A percentile compares a stretch with the other conserved stretches of the same genome.
These are phyloP conservation scores for Barbarea vulgaris DNA, from an alignment of 345 rosid species.

Conservation along the genomic window DNA sequence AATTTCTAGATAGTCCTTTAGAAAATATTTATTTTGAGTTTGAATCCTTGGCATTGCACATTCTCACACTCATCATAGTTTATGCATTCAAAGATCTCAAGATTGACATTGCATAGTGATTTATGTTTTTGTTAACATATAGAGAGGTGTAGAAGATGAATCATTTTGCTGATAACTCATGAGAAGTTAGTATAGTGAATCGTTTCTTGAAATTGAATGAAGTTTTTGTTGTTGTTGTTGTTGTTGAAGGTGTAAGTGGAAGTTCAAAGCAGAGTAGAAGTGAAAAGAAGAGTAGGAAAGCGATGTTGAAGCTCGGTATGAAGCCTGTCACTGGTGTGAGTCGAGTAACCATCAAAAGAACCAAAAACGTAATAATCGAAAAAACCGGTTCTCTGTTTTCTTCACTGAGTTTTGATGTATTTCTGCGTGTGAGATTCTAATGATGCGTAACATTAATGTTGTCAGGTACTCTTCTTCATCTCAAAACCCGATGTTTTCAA, in stretches of 20 bases:
- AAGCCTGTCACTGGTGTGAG: constrained; percentile 78
- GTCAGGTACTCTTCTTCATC: constrained; percentile 73
- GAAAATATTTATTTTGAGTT: no score
- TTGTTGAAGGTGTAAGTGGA: constrained; percentile 61
- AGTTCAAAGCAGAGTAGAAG: constrained; percentile 85
- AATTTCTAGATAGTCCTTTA: neutral
- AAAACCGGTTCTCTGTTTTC: constrained; percentile 6
- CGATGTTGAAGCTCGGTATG: constrained; percentile 89
- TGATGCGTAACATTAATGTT: neutral
- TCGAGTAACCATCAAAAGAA: constrained; percentile 83
- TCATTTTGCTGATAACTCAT: neutral
- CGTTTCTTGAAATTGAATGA: neutral
- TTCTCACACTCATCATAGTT: neutral
- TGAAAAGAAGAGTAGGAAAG: constrained; percentile 87
- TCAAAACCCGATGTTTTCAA: constrained; percentile 90
- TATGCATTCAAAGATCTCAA: neutral
- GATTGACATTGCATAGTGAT: neutral
- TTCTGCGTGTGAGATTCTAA: neutral
- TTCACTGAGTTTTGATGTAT: neutral
- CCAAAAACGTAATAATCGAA: constrained; percentile 58
- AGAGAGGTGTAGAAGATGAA: neutral
- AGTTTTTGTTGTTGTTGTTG: no score
- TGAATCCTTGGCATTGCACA: no score
- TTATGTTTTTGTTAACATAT: neutral
- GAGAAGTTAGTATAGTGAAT: neutral